These are phyloP conservation scores for Leccinum subgranulosum DNA, from an alignment of 768 basidiomycete species.

Conservation along the genomic window DNA sequence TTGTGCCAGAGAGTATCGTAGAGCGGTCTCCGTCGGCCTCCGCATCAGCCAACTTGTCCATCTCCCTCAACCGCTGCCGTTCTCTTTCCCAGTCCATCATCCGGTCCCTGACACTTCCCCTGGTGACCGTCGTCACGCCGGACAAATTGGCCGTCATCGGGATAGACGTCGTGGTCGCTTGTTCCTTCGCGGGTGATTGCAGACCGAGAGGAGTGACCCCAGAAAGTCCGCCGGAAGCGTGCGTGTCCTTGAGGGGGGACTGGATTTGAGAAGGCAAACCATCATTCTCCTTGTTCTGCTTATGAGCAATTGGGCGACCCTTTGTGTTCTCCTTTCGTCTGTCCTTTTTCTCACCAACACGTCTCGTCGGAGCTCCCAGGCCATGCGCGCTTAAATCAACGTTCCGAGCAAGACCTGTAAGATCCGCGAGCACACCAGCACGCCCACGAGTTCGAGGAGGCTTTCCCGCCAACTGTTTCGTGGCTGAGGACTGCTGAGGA, in stretches of 20 bases:
- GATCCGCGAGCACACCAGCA: conserved; percentile 36
- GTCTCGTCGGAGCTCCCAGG: conserved; percentile 18
- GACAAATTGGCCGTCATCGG: conserved; percentile 19
- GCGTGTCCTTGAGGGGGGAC: conserved; percentile 5
- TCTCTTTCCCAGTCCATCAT: conserved; percentile 78
- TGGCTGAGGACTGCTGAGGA: conserved; percentile 3
- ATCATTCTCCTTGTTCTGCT: conserved; percentile 31
- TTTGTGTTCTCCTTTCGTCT: conserved; percentile 22
- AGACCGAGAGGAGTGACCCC: conserved; percentile 6
- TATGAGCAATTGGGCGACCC: conserved; percentile 11
- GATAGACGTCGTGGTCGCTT: conserved; percentile 3
- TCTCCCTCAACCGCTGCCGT: conserved; percentile 64
- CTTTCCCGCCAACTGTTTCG: conserved; percentile 27
- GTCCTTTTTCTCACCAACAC: conserved; percentile 28
- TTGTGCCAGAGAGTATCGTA: conserved; percentile 18
- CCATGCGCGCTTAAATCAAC: conserved; percentile 31
- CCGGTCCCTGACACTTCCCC: conserved; percentile 48
- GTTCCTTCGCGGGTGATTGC: conserved; percentile 17
- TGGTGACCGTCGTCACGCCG: conserved; percentile 15
- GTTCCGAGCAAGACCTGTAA: conserved; percentile 37
- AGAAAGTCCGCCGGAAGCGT: conserved; percentile 1
- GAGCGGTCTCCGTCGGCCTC: conserved; percentile 38
- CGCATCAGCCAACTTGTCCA: conserved; percentile 59
- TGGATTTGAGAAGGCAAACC: conserved; percentile 2
- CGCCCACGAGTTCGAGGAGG: conserved; percentile 26